Percentiles rank a stretch among this genome's conserved stretches.
These are phyloP conservation scores for Tephrocybe sp. DNA, from an alignment of 768 basidiomycete genomes.

Conservation along the genomic window DNA sequence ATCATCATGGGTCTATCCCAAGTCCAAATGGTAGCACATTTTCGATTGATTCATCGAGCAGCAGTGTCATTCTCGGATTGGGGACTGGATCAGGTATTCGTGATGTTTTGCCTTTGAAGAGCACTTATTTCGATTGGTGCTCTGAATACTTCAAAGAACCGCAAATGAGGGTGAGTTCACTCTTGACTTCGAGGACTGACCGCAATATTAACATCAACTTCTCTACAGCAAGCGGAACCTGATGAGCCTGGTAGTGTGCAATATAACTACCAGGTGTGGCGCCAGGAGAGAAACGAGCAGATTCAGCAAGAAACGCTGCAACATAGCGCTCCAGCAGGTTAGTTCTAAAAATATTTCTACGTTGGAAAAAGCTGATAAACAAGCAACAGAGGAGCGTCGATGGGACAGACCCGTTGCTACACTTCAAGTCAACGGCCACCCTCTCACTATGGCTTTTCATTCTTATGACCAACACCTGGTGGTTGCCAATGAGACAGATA, in stretches of 20 bases:
- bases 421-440: conserved; percentile 57
- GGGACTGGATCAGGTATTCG: conserved; percentile 81
- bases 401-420: conserved; percentile 78
- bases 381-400: conserved; percentile 47
- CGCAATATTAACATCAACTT: conserved; percentile 15
- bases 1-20: conserved; percentile 41
- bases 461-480: conserved; percentile 89
- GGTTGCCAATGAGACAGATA: conserved; percentile 81
- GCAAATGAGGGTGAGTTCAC: conserved; percentile 85
- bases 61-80: conserved; percentile 70
- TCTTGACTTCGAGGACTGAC: not conserved
- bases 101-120: conserved; percentile 87
- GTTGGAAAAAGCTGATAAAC: not conserved
- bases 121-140: conserved; percentile 94
- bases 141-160: conserved; percentile 97
- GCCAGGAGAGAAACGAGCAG: conserved; percentile 86
- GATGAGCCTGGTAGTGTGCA: conserved; percentile 94
- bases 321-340: conserved; percentile 77
- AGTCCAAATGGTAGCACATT: conserved; percentile 79
- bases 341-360: conserved; percentile 23
- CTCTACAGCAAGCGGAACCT: conserved; percentile 79
- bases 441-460: conserved; percentile 85
- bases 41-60: conserved; percentile 69
- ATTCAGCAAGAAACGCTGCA: conserved; percentile 67
- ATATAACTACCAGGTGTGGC: conserved; percentile 96